These are phyloP conservation scores for Populus pruinosa DNA, from an alignment of 345 rosid genomes.

Conservation along the genomic window DNA sequence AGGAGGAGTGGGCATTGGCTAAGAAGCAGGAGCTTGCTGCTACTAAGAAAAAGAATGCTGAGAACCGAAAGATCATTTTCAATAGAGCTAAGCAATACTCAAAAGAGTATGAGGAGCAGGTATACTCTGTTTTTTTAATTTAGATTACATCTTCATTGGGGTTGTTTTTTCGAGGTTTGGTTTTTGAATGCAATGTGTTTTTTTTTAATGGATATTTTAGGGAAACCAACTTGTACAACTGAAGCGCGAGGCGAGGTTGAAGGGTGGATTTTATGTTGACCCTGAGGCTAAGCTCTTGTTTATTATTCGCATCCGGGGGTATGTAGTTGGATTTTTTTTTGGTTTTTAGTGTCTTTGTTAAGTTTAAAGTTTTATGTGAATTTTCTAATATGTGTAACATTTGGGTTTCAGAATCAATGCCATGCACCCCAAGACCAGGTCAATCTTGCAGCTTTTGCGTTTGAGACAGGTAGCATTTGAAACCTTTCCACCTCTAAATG, in stretches of 20 bases:
- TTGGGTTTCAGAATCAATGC: slow-evolving; percentile 66
- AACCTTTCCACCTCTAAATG: neutral
- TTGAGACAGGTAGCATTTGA: slow-evolving; percentile 64
- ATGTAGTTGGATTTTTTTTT: neutral
- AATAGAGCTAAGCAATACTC: slow-evolving; percentile 57
- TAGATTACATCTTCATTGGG: neutral
- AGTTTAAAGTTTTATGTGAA: neutral
- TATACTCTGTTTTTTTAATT: slow-evolving; percentile 11
- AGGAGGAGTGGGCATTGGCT: slow-evolving; percentile 58
- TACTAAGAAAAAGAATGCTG: slow-evolving; percentile 52
- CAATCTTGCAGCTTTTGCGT: slow-evolving; percentile 90
- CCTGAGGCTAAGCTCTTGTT: slow-evolving; percentile 28
- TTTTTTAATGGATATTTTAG: neutral
- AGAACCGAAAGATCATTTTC: slow-evolving; percentile 57
- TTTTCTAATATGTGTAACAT: neutral
- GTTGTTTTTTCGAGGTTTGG: neutral
- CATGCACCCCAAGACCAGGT: slow-evolving; percentile 76
- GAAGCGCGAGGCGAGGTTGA: slow-evolving; percentile 26
- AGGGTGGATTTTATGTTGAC: slow-evolving; percentile 28
- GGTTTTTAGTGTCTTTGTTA: neutral
- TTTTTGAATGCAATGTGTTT: neutral
- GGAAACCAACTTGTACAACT: slow-evolving; percentile 12
- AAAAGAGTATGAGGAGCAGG: slow-evolving; percentile 67
- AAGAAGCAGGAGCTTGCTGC: slow-evolving; percentile 47
- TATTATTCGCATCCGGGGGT: slow-evolving; percentile 25